phyloP scores from a whole-genome alignment of 2,329 filamentous ascomycete species.

The Diaporthe sp. region DNA sequence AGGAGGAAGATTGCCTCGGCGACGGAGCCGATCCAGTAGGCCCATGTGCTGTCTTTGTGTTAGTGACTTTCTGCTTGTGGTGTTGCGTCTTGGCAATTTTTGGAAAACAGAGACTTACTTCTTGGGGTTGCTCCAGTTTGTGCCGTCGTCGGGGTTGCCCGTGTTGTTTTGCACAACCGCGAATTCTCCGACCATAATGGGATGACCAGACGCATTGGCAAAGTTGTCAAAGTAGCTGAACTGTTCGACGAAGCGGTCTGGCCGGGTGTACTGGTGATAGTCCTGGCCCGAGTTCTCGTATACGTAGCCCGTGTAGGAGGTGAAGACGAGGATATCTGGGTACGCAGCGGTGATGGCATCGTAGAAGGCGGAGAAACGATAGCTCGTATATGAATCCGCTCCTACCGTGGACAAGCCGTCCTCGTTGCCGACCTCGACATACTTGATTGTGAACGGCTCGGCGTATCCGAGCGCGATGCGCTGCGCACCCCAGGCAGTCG shows the following conservation, averaged over 20 bases:
- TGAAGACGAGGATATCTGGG: constrained; percentile 37
- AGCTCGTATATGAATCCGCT: constrained; percentile 48
- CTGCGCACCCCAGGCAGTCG: constrained; percentile 59
- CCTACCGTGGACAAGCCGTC: constrained; percentile 59
- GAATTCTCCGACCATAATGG: constrained; percentile 52
- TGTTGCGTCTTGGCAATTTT: not conserved
- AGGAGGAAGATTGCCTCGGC: constrained; percentile 67
- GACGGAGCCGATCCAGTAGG: constrained; percentile 71
- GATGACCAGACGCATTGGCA: constrained; percentile 46
- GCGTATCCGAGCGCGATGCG: constrained; percentile 63
- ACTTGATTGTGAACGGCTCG: constrained; percentile 62
- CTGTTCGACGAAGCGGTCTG: constrained; percentile 49
- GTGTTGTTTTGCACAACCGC: constrained; percentile 50
- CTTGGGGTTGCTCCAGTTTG: constrained; percentile 30
- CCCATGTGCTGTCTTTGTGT: constrained; percentile 42
- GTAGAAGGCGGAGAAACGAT: constrained; percentile 61
- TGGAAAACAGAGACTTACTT: constrained; percentile 16
- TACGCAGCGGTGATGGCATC: constrained; percentile 42
- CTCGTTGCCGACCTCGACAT: constrained; percentile 68
- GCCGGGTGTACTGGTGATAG: constrained; percentile 49
- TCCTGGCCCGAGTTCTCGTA: constrained; percentile 48
- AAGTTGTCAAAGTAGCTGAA: constrained; percentile 56
- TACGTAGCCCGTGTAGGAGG: constrained; percentile 31
- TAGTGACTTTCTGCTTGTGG: not conserved
- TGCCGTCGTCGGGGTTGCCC: constrained; percentile 40